These are phyloP conservation scores for Podospora sp. DNA, from an alignment of 495 filamentous ascomycete species.

Conservation along the genomic window DNA sequence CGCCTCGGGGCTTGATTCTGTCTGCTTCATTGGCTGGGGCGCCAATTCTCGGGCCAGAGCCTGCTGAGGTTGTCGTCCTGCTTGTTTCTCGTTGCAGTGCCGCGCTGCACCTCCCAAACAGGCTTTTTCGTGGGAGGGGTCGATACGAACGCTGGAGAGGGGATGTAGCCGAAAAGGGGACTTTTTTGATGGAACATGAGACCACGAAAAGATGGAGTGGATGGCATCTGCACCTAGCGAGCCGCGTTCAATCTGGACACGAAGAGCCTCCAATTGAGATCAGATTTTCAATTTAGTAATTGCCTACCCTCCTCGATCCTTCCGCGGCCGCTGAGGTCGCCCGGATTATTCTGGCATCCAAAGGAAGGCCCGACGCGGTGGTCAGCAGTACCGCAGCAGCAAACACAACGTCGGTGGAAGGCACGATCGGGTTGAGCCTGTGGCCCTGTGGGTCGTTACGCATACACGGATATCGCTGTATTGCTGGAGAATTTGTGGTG, in stretches of 20 bases:
- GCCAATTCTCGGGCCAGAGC: conserved; percentile 13
- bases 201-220: background rate
- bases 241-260: background rate
- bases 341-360: background rate
- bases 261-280: conserved; percentile 6
- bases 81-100: conserved; percentile 20
- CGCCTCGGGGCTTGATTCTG: background rate
- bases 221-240: conserved; percentile 2
- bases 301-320: background rate
- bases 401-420: background rate
- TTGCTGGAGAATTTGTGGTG: background rate
- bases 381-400: background rate
- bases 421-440: background rate
- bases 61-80: conserved; percentile 3
- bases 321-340: background rate
- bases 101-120: conserved; percentile 26
- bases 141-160: conserved; percentile 5
- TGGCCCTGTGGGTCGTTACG: background rate
- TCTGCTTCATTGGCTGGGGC: background rate
- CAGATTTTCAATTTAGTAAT: background rate
- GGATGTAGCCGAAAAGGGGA: background rate
- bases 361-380: background rate
- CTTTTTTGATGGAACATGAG: background rate
- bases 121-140: conserved; percentile 2
- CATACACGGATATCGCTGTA: background rate